phyloP scores from a whole-genome alignment of 192 early-diverging fungal species.

The Coemansia sp. region DNA sequence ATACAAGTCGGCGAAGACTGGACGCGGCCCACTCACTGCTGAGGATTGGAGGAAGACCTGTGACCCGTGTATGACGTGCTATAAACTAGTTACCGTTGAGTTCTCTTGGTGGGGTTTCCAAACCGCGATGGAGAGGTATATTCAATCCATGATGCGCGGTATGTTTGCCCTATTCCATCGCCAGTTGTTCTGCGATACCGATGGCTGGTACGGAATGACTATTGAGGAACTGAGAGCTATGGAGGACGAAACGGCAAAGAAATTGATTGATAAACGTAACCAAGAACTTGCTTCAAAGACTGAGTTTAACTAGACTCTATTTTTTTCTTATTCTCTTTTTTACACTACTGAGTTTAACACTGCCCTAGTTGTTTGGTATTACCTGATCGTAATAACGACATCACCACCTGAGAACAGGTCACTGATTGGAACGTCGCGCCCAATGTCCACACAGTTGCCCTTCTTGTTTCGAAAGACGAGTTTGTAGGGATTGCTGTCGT shows the following conservation, averaged over 20 bases:
- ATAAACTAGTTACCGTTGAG: conserved; percentile 75
- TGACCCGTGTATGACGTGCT: conserved; percentile 79
- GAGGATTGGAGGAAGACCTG: conserved; percentile 62
- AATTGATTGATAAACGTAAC: conserved; percentile 56
- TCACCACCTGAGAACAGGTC: background rate
- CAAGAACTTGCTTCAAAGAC: conserved; percentile 36
- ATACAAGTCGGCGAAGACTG: conserved; percentile 63
- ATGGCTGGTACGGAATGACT: conserved; percentile 73
- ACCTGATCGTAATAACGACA: background rate
- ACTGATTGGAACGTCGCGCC: background rate
- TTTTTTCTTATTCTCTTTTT: conserved; percentile 3
- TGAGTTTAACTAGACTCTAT: conserved; percentile 19
- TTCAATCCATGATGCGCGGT: conserved; percentile 58
- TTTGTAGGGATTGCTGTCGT: background rate
- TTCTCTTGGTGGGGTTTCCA: conserved; percentile 76
- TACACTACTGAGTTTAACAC: background rate
- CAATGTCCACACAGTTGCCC: background rate
- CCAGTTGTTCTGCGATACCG: conserved; percentile 76
- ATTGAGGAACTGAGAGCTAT: conserved; percentile 67
- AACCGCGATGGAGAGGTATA: conserved; percentile 62
- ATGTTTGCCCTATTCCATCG: conserved; percentile 71
- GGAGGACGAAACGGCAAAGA: conserved; percentile 67
- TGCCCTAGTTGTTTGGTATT: background rate
- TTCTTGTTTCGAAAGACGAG: background rate
- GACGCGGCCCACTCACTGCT: conserved; percentile 63